Evolutionary conservation across 2,329 filamentous ascomycete genomes (phyloP).

Genomic region (Colletotrichum karsti): DNA sequence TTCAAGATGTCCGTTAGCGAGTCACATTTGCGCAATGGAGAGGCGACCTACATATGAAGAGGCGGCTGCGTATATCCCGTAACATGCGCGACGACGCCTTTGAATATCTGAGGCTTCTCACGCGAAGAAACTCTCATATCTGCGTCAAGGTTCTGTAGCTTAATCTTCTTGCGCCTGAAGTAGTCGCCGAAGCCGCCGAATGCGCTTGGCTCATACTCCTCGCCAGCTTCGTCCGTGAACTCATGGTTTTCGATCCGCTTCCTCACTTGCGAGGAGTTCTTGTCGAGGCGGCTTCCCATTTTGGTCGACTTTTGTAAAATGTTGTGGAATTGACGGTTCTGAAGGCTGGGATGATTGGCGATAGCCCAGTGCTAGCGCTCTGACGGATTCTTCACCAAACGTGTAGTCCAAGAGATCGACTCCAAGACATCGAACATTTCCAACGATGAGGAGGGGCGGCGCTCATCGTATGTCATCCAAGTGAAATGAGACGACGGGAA

Average conservation of each 20-base stretch:
- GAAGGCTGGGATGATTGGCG: neutral
- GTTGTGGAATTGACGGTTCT: slow-evolving; percentile 18
- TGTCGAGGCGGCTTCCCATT: slow-evolving; percentile 70
- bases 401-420: neutral
- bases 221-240: slow-evolving; percentile 81
- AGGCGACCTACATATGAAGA: slow-evolving; percentile 70
- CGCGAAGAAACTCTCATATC: slow-evolving; percentile 75
- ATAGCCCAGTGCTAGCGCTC: neutral
- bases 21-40: too few relatives aligned
- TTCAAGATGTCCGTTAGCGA: slow-evolving; percentile 31
- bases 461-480: neutral
- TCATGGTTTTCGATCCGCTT: slow-evolving; percentile 72
- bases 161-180: slow-evolving; percentile 95
- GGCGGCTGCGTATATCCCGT: slow-evolving; percentile 97
- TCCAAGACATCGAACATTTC: neutral
- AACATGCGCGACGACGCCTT: slow-evolving; percentile 88
- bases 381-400: neutral
- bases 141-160: slow-evolving; percentile 92
- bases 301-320: slow-evolving; percentile 25
- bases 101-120: slow-evolving; percentile 86
- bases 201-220: slow-evolving; percentile 87
- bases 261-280: slow-evolving; percentile 68
- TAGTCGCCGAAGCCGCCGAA: slow-evolving; percentile 94
- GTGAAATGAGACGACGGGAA: neutral
- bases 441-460: neutral